Evolutionary conservation across 345 rosid genomes (phyloP).

Genomic region (Boechera divaricarpa): DNA sequence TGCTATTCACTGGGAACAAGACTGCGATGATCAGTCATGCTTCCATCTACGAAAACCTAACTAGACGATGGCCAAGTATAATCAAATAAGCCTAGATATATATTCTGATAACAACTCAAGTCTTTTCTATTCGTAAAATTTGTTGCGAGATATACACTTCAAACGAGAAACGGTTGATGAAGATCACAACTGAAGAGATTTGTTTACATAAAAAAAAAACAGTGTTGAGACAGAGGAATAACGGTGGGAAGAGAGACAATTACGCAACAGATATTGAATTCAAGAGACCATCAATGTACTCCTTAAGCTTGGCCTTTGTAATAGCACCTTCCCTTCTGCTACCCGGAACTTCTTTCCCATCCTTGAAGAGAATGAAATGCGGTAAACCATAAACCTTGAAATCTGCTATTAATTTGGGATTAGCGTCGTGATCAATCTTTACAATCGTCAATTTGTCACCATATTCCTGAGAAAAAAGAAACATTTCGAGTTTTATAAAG

Average conservation of each 20-base stretch:
- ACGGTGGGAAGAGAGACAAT: conserved; percentile 25
- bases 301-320: conserved; percentile 76
- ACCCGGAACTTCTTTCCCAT: conserved; percentile 71
- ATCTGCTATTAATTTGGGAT: conserved; percentile 66
- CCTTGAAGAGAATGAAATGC: conserved; percentile 70
- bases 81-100: conserved; percentile 2
- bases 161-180: background rate
- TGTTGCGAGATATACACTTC: conserved; percentile 31
- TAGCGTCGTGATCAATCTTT: conserved; percentile 81
- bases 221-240: conserved; percentile 34
- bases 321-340: conserved; percentile 93
- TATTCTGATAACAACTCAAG: conserved; percentile 15
- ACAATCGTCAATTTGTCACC: conserved; percentile 67
- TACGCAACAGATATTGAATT: conserved; percentile 59
- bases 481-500: background rate
- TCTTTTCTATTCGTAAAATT: conserved; percentile 13
- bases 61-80: conserved; percentile 5
- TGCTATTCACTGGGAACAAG: background rate
- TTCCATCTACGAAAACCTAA: conserved; percentile 12
- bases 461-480: conserved; percentile 54
- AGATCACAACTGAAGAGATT: background rate
- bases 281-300: conserved; percentile 64
- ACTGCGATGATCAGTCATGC: conserved; percentile 18
- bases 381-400: conserved; percentile 88
- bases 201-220: conserved; percentile 17